These are phyloP conservation scores for Ophiostoma triangulosporum DNA, from an alignment of 2,329 filamentous ascomycete species.

Conservation along the genomic window DNA sequence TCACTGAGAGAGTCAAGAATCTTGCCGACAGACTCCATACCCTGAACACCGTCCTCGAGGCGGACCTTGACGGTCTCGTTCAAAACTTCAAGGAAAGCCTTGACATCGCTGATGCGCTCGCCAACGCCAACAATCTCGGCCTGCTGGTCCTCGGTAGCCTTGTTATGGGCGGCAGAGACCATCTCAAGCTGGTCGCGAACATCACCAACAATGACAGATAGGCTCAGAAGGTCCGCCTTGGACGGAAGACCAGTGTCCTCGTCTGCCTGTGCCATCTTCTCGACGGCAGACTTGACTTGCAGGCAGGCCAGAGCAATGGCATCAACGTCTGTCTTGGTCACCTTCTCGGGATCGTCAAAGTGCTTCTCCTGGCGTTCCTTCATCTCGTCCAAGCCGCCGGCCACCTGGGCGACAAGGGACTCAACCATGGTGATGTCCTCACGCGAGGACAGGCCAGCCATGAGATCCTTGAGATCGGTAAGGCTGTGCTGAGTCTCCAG, in stretches of 20 bases:
- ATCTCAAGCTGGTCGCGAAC: conserved; percentile 49
- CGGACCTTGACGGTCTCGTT: conserved; percentile 63
- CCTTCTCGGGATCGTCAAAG: conserved; percentile 42
- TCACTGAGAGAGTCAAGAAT: conserved; percentile 54
- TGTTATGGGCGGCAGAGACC: conserved; percentile 60
- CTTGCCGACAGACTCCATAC: conserved; percentile 60
- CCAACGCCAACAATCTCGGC: conserved; percentile 68
- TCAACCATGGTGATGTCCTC: conserved; percentile 69
- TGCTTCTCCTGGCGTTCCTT: conserved; percentile 40
- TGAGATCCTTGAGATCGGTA: conserved; percentile 22
- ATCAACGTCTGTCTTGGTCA: conserved; percentile 72
- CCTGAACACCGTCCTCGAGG: conserved; percentile 60
- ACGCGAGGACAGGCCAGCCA: conserved; percentile 43
- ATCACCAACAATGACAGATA: conserved; percentile 57
- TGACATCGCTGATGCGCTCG: conserved; percentile 56
- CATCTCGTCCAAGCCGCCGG: conserved; percentile 61
- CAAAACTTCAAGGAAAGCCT: conserved; percentile 62
- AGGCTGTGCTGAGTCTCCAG: conserved; percentile 65
- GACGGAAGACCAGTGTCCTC: conserved; percentile 51
- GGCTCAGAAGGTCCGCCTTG: conserved; percentile 60
- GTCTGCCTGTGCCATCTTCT: conserved; percentile 59
- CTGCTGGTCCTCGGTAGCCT: conserved; percentile 72
- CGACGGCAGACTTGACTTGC: conserved; percentile 71
- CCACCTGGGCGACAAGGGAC: conserved; percentile 64
- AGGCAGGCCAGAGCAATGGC: conserved; percentile 66